Percentiles rank a stretch among this genome's conserved stretches.
These are phyloP conservation scores for Scutellaria barbata DNA, from an alignment of 257 asterid species.

Conservation along the genomic window DNA sequence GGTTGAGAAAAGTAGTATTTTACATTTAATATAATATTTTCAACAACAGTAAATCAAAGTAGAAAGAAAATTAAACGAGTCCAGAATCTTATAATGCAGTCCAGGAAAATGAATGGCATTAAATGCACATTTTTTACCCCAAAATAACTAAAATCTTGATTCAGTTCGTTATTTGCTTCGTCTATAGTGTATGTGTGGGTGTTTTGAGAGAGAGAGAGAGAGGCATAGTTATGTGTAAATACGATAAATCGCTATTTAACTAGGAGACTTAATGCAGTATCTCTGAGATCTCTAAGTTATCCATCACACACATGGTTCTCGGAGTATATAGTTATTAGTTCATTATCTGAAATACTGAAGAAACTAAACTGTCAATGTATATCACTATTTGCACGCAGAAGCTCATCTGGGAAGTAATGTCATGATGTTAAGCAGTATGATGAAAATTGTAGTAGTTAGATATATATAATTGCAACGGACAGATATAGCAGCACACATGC, in stretches of 20 bases:
- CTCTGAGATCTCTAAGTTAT: not conserved
- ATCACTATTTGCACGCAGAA: constrained; percentile 8
- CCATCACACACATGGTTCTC: constrained; percentile 2
- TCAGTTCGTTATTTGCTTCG: not conserved
- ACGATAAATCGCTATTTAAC: too few species aligned
- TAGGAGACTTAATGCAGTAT: too few species aligned
- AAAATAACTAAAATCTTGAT: not conserved
- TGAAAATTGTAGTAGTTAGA: not conserved
- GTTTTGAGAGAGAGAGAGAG: too few species aligned
- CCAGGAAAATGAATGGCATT: not conserved
- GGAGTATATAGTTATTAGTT: constrained; percentile 3
- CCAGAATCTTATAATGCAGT: constrained; percentile 2
- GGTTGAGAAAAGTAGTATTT: not conserved
- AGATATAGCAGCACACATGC: constrained; percentile 11
- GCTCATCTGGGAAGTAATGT: not conserved
- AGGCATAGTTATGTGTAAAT: too few species aligned
- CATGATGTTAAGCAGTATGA: not conserved
- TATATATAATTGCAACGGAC: not conserved
- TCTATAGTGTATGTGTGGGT: not conserved
- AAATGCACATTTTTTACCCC: not conserved
- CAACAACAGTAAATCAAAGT: not conserved
- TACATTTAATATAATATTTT: not conserved
- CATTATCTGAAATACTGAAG: not conserved
- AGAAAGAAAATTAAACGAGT: not conserved
- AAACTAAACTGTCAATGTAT: not conserved